phyloP scores from a whole-genome alignment of 2,329 filamentous ascomycete genomes.

The Hymenoscyphus fraxineus region DNA sequence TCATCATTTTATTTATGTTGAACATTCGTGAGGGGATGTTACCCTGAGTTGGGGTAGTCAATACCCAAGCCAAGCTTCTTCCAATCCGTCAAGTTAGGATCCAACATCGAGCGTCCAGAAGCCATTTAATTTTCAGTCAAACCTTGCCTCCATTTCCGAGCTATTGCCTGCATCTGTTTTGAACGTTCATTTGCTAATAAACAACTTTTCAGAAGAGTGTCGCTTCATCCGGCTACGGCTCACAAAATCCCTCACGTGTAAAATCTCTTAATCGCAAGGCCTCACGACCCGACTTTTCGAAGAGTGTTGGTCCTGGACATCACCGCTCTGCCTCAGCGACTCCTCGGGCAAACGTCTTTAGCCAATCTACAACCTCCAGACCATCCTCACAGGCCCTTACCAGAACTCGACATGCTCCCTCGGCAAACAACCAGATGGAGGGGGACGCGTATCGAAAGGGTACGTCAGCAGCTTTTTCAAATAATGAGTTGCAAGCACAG shows the following conservation, averaged over 20 bases:
- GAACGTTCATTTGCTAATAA: not conserved
- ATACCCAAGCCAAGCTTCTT: not conserved
- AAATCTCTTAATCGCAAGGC: conserved; percentile 34
- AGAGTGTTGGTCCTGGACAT: conserved; percentile 51
- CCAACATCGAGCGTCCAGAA: not conserved
- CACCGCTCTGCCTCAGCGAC: conserved; percentile 43
- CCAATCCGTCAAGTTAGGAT: not conserved
- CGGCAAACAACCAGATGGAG: conserved; percentile 34
- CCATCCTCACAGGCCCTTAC: conserved; percentile 38
- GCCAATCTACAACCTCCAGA: conserved; percentile 46
- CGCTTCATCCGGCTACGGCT: not conserved
- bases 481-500: conserved; percentile 29
- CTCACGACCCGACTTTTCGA: conserved; percentile 49
- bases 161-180: not conserved
- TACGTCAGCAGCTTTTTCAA: conserved; percentile 37
- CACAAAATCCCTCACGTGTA: not conserved
- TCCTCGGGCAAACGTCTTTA: conserved; percentile 42
- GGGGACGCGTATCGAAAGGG: conserved; percentile 46
- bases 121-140: not conserved
- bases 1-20: not conserved
- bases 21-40: not conserved
- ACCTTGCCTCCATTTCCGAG: not conserved
- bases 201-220: not conserved
- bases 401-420: conserved; percentile 41
- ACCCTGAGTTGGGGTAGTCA: not conserved